Evolutionary conservation across 306 rosid genomes (phyloP), one percentile per base, ranked within the genome.

Genomic region (Vigna hirtella): DNA sequence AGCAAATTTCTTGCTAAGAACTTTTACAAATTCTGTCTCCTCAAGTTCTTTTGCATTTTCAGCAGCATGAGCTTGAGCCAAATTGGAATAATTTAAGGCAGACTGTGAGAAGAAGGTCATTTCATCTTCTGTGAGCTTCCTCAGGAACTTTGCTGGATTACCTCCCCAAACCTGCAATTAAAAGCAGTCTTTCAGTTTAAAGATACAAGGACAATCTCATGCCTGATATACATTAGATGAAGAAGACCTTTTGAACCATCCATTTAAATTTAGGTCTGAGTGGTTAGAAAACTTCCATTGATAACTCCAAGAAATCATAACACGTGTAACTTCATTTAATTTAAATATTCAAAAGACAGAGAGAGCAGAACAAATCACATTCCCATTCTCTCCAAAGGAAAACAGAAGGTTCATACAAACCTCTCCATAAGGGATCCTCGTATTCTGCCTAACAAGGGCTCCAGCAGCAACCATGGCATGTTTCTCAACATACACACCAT

Each of bases 401-500:
- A 66, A 64, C 14, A 55, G 49, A 62, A 36, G 72, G 45, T n/a
- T 77, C 83, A 64, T 40, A 77, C 91, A 80, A 74, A 95, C 98
- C 97, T 94, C 97, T 79, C 98, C 98, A 77, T 84, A 90, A 26
- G 97, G 98, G 72, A 94, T 87, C 80, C 94, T 90, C 42, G 97
- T 89, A 77, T 92, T 92, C 85, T 94, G 98, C 83, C 93, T 83
- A 30, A 94, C 97, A 81, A 90, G 97, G 70, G 98, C 98, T 81
- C 98, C 97, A 38, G 97, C 97, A 77, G 95, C 97, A 82, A 94
- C 97, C 97, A 94, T 92, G 66, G 97, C 95, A 75, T 94, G 91
- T 78, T 85, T 94, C 86, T 92, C 98, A 57, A 94, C 91, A 83
- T 86, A 76, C 28, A 81, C 97, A 70, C 97, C 98, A 85, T 94